Evolutionary conservation across 2,329 filamentous ascomycete genomes (phyloP).

Genomic region (Ophiostoma perfectum): DNA sequence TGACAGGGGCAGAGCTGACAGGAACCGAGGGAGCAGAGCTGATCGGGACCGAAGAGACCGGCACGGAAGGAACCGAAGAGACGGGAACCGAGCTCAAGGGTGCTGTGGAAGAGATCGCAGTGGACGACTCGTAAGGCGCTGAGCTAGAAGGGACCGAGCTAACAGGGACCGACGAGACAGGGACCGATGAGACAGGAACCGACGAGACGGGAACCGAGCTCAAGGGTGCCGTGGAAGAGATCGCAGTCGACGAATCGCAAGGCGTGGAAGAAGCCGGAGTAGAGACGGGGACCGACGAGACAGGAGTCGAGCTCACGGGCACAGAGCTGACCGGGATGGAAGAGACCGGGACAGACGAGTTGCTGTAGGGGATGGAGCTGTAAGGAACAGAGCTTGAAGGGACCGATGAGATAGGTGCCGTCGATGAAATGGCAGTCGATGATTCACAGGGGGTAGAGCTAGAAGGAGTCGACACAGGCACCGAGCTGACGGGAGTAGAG

Average conservation of each 20-base stretch:
- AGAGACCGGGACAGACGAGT: neutral
- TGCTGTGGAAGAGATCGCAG: neutral
- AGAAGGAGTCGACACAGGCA: neutral
- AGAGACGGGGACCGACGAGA: neutral
- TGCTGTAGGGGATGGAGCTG: neutral
- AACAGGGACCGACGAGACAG: neutral
- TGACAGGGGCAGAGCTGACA: neutral
- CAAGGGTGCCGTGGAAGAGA: neutral
- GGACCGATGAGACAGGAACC: neutral
- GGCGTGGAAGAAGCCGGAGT: neutral
- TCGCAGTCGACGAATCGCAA: neutral
- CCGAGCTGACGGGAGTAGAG: neutral
- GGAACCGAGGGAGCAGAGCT: constrained; percentile 2
- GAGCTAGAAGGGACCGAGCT: constrained; percentile 1
- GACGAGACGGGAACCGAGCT: neutral
- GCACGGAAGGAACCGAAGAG: neutral
- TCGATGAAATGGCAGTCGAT: neutral
- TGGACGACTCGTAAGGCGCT: neutral
- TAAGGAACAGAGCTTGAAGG: neutral
- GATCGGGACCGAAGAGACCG: neutral
- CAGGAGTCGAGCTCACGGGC: neutral
- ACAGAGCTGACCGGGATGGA: neutral
- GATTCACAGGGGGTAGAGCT: neutral
- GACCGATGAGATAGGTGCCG: neutral
- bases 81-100: neutral